Percentiles rank a stretch among this genome's conserved stretches.
Evolutionary conservation across 2,329 filamentous ascomycete genomes (phyloP).

Genomic region (Paraphoma chrysanthemicola): DNA sequence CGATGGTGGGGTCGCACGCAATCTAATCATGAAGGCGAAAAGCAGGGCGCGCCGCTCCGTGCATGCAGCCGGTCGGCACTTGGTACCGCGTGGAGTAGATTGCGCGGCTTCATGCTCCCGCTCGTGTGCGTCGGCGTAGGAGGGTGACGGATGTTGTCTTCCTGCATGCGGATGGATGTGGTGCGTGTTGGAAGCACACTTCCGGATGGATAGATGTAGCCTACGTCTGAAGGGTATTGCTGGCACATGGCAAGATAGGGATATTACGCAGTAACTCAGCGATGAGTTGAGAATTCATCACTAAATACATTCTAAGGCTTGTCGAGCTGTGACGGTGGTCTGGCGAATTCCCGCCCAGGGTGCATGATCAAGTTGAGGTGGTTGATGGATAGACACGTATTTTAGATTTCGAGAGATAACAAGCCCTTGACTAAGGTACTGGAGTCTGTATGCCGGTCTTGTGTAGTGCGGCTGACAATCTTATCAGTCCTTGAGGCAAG

Average conservation of each 20-base stretch:
- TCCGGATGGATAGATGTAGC: neutral
- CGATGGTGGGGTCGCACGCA: neutral
- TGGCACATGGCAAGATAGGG: neutral
- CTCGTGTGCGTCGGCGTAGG: neutral
- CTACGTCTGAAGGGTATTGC: neutral
- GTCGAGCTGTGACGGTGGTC: no score
- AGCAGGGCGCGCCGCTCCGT: neutral
- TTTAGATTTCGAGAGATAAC: no score
- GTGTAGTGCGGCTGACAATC: no score
- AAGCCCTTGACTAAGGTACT: no score
- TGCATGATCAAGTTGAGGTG: no score
- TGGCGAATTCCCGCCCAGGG: no score
- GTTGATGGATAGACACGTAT: no score
- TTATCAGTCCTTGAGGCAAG: no score
- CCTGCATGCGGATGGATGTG: neutral
- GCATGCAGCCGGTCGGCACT: neutral
- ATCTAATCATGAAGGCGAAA: neutral
- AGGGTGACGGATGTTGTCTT: neutral
- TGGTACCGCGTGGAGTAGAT: neutral
- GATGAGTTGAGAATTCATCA: neutral
- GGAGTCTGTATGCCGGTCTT: no score
- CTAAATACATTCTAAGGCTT: no score
- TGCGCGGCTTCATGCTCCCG: neutral
- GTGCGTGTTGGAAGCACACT: neutral
- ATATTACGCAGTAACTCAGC: neutral